These are phyloP conservation scores for Phragmites australis DNA, from an alignment of 176 grass and related monocot genomes.

Conservation along the genomic window DNA sequence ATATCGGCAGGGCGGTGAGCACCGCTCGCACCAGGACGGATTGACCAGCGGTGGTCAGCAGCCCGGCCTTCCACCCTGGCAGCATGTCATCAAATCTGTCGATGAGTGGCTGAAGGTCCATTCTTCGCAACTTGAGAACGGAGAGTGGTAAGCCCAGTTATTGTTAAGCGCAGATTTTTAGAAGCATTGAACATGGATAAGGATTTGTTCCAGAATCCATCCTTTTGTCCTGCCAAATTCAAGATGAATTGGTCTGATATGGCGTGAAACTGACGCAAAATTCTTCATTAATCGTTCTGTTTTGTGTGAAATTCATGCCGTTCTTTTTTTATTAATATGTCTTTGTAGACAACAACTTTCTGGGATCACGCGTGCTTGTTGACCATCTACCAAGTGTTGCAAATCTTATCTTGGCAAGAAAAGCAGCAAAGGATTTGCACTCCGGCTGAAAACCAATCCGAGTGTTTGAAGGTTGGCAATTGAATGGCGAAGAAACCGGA, in stretches of 20 bases:
- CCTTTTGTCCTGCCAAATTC: background rate
- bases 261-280: background rate
- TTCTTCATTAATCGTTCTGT: background rate
- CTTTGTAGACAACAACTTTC: background rate
- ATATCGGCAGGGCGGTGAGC: too few relatives aligned
- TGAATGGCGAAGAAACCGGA: conserved; percentile 4
- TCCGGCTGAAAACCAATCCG: background rate
- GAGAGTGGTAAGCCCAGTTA: too few relatives aligned
- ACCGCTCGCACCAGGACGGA: too few relatives aligned
- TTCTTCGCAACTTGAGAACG: too few relatives aligned
- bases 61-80: too few relatives aligned
- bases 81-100: too few relatives aligned
- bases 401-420: conserved; percentile 39
- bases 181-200: too few relatives aligned
- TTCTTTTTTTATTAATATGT: background rate
- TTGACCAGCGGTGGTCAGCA: too few relatives aligned
- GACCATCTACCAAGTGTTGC: conserved; percentile 5
- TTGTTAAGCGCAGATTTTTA: too few relatives aligned
- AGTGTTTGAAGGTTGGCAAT: background rate
- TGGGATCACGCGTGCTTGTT: background rate
- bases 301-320: background rate
- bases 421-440: conserved; percentile 12
- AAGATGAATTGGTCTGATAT: background rate
- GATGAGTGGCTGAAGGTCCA: too few relatives aligned
- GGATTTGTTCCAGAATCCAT: too few relatives aligned